phyloP scores from a whole-genome alignment of 1,284 basidiomycete genomes.

The Ganoderma leucocontextum region DNA sequence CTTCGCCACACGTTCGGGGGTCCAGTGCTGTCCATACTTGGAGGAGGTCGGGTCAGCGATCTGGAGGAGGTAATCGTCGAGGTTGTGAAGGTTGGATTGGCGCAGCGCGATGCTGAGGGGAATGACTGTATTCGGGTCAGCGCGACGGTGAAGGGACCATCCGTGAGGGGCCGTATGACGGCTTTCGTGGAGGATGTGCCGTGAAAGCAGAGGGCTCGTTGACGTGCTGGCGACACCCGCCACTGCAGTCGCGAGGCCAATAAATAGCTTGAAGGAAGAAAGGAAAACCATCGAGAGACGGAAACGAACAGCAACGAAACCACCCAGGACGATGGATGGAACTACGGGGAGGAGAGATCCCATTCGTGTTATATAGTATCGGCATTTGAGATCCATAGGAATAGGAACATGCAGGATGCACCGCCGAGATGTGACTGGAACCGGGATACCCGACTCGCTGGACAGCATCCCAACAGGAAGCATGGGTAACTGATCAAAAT shows the following conservation, averaged over 20 bases:
- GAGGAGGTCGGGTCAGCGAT: constrained; percentile 53
- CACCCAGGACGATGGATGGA: constrained; percentile 1
- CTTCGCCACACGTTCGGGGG: constrained; percentile 43
- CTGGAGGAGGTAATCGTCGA: constrained; percentile 51
- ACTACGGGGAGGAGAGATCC: neutral
- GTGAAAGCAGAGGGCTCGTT: constrained; percentile 27
- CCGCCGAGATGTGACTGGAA: neutral
- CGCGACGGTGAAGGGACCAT: constrained; percentile 47
- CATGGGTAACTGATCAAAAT: neutral
- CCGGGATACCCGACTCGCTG: neutral
- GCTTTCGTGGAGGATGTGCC: constrained; percentile 50
- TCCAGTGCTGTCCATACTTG: constrained; percentile 54
- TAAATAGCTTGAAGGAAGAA: constrained; percentile 11
- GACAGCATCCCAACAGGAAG: neutral
- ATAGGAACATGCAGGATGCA: neutral
- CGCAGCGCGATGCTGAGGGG: constrained; percentile 54
- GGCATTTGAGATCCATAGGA: neutral
- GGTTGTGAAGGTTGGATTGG: constrained; percentile 51
- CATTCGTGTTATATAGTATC: neutral
- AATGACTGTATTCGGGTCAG: constrained; percentile 43
- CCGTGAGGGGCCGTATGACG: constrained; percentile 44
- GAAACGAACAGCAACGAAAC: neutral
- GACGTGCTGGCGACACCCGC: constrained; percentile 9
- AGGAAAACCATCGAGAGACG: constrained; percentile 15
- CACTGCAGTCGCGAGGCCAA: constrained; percentile 11